Conservation (phyloP, 176 grass and related monocot genomes). For the Dendrocalamus sinicus region DNA sequence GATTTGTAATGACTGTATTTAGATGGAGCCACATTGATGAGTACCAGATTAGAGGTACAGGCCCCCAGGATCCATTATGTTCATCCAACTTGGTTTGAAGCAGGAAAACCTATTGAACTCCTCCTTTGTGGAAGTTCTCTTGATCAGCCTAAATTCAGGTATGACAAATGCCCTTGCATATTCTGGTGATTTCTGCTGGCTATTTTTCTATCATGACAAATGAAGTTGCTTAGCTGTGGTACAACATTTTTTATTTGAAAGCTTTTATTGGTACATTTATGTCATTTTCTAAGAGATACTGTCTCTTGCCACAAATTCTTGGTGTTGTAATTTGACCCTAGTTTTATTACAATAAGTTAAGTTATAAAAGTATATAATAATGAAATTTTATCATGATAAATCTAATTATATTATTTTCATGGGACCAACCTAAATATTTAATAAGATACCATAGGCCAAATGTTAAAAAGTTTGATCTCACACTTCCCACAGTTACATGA, state of each 20-base stretch:
- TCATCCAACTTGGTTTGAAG: constrained; percentile 90
- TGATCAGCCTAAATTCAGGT: constrained; percentile 90
- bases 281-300: background rate
- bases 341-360: constrained; percentile 1
- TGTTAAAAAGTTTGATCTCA: background rate
- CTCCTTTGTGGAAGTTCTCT: constrained; percentile 88
- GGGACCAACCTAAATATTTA: background rate
- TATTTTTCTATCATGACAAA: constrained; percentile 1
- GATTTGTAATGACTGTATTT: constrained; percentile 26
- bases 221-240: background rate
- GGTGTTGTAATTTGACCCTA: constrained; percentile 2
- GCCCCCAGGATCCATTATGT: constrained; percentile 90
- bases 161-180: constrained; percentile 17
- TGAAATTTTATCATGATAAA: background rate
- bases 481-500: background rate
- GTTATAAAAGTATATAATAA: background rate
- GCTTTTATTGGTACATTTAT: background rate
- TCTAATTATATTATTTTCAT: background rate
- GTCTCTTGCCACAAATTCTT: constrained; percentile 2
- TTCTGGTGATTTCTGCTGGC: background rate
- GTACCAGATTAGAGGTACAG: constrained; percentile 81
- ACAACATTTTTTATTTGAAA: constrained; percentile 27
- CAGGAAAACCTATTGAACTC: constrained; percentile 78
- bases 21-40: constrained; percentile 82
- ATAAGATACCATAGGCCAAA: background rate